Base-by-base conservation (phyloP, 2,329 filamentous ascomycete genomes). In the Colletotrichum liriopes region DNA sequence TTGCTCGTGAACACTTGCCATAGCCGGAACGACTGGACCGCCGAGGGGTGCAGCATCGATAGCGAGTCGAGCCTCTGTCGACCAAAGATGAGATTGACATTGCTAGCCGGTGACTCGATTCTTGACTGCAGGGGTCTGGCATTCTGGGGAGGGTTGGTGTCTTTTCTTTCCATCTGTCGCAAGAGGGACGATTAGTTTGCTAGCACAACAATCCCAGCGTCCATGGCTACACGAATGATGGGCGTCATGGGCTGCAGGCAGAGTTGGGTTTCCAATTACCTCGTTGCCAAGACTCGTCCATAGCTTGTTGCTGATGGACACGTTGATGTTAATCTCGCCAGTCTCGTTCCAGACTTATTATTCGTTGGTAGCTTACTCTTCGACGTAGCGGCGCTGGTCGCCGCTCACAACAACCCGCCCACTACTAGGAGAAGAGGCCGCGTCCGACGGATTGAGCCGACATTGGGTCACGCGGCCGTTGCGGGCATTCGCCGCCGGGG, bases 1-100 rank as follows among this genome's bases (percentile, higher is more conserved):
- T 93, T 91, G 59, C 93, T 90, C 5, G 94, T 83, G 74, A 92
- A 95, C 9, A 90, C 84, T 78, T 94, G 92, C 93, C 93, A 95
- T 5, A 95, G 85, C 62, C 87, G 87, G 76, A 93, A 70, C 2
- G 67, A 66, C 41, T 70, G 67, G 1, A 70, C 37, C 11, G 67
- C 62, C 4, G 55, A 70, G 16, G 67, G 67, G 16, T 70, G 29
- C 5, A 70, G 39, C 55, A 55, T 59, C 9, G 35, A 47, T 11
- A 32, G 54, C 20, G 47, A 55, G 8, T 70, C 43, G 5, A 37
- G 8, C 20, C 20, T 85, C 82, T 59, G 54, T 7, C 41, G 29
- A 1, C 45, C 54, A 9, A 71, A 54, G 5, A 64, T 64, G 39
- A 71, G 63, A 11, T 61, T 49, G 26, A 45, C 11, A 8, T 26